Evolutionary conservation across 441 rosid genomes (phyloP), one percentile per base, ranked within the genome.

Genomic region (Corymbia citriodora): DNA sequence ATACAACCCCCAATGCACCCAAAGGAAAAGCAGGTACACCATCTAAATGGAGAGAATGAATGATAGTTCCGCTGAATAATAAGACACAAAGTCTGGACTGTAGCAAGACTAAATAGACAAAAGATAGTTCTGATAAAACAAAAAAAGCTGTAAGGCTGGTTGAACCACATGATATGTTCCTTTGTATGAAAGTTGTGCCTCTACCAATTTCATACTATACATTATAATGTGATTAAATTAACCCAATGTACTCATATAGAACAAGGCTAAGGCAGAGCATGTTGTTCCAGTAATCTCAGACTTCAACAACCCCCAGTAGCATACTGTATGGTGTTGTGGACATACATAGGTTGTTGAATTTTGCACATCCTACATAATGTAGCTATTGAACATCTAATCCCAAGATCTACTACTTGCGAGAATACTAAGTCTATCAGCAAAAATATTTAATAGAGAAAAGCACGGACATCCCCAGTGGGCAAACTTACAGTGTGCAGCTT

Each of bases 401-500:
- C 1, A 1, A 45, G n/a, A 45, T 79, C 85, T 40, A 79, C 85
- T 2, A 79, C n/a, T 12, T 79, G 45, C 16, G 25, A 21, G 52
- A 79, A 79, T 40, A 79, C 85, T n/a, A 40, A 45, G 52, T 79
- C 1, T 45, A 40, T 79, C 52, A 45, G n/a, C 52, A 45, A 45
- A 79, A 45, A 79, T 23, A 17, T 79, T 40, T 40, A 3, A 79
- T 21, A 79, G 52, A 79, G 45, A 55, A 3, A 87, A 53, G 70
- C 49, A 57, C 7, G 5, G 85, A 40, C 52, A 74, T 74, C 52
- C 85, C 52, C n/a, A 45, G n/a, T 79, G 85, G 52, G 45, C 29
- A 31, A 86, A 92, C 96, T 93, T 93, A 95, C 98, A 72, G 90
- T 91, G 88, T 89, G 92, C 87, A 63, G 88, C 93, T 93, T 94